phyloP scores from a whole-genome alignment of 441 rosid species.

The Gossypium laxum region DNA sequence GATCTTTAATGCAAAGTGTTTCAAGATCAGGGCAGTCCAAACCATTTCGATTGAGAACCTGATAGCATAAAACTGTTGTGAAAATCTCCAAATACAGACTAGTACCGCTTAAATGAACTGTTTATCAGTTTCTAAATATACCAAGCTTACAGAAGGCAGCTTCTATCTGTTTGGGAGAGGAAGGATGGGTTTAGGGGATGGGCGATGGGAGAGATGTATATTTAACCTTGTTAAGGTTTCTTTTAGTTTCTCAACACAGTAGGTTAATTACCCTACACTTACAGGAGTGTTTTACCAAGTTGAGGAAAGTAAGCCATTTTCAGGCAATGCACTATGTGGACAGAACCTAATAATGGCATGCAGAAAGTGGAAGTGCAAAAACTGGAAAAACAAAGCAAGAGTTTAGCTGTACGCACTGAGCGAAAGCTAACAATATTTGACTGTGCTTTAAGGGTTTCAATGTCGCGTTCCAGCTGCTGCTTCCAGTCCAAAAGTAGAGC shows the following conservation, averaged over 20 bases:
- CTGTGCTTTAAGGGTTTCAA: conserved; percentile 77
- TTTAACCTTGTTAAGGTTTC: neutral
- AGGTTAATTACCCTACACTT: neutral
- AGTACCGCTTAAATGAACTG: neutral
- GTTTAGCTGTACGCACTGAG: conserved; percentile 42
- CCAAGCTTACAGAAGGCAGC: neutral
- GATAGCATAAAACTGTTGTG: conserved; percentile 24
- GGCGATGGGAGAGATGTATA: neutral
- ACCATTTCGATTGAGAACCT: conserved; percentile 48
- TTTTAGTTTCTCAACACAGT: neutral
- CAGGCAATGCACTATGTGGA: neutral
- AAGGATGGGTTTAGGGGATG: neutral
- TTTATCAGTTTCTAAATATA: neutral
- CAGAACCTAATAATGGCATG: neutral
- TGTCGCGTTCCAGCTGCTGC: conserved; percentile 84
- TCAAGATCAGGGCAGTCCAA: conserved; percentile 75
- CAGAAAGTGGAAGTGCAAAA: neutral
- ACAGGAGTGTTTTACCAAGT: neutral
- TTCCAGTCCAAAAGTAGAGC: conserved; percentile 85
- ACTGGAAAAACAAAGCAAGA: neutral
- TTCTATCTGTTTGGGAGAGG: neutral
- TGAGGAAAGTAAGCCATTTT: neutral
- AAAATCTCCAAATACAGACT: conserved; percentile 6
- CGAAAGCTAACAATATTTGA: conserved; percentile 59
- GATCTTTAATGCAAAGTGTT: conserved; percentile 62